Evolutionary conservation across 768 basidiomycete species (phyloP).

Genomic region (Mycena metata): DNA sequence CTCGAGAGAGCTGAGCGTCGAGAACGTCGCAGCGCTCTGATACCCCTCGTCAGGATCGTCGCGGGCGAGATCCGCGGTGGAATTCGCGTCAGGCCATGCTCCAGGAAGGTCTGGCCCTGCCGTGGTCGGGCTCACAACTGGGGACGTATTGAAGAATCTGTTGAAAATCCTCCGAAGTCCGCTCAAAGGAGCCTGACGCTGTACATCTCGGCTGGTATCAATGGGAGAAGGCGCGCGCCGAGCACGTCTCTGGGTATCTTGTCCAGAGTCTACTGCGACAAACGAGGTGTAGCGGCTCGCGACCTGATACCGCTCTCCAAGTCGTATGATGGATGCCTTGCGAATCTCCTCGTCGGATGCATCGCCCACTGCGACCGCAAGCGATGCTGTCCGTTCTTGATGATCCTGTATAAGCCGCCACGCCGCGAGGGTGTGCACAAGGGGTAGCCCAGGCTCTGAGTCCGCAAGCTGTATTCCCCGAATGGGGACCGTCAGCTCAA

Average conservation of each 20-base stretch:
- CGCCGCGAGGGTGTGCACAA: constrained; percentile 69
- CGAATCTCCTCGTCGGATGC: constrained; percentile 52
- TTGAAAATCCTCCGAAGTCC: neutral
- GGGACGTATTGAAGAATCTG: constrained; percentile 22
- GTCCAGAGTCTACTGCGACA: constrained; percentile 62
- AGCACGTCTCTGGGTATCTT: constrained; percentile 28
- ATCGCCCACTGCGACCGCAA: constrained; percentile 45
- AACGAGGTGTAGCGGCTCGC: constrained; percentile 69
- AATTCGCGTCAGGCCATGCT: constrained; percentile 24
- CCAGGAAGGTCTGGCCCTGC: constrained; percentile 32
- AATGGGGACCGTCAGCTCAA: constrained; percentile 50
- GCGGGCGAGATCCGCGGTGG: constrained; percentile 21
- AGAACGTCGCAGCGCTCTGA: constrained; percentile 52
- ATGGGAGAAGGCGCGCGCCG: constrained; percentile 7
- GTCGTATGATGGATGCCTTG: constrained; percentile 61
- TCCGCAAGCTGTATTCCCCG: constrained; percentile 49
- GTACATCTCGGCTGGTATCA: neutral
- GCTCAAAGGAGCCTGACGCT: neutral
- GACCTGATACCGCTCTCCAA: constrained; percentile 67
- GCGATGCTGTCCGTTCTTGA: constrained; percentile 51
- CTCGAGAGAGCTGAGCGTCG: constrained; percentile 65
- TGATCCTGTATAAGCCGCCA: constrained; percentile 68
- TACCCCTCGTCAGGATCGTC: constrained; percentile 45
- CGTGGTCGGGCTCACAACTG: neutral
- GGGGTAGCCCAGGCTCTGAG: constrained; percentile 48